Evolutionary conservation across 192 early-diverging fungal species (phyloP).

Genomic region (Backusella sp.): DNA sequence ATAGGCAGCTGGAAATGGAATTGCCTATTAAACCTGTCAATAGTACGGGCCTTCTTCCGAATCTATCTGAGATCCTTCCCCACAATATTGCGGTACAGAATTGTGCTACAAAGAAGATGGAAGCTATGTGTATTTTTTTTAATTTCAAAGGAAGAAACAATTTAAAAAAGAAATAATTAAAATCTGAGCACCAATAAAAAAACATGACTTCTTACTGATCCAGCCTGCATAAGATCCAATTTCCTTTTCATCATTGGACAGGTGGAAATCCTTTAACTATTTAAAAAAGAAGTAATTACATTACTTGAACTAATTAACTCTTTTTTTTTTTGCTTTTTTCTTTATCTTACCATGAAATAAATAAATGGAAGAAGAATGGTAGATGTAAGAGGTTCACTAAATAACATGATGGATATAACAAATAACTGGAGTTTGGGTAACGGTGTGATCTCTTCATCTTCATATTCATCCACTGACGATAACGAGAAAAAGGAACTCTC

Average conservation of each 20-base stretch:
- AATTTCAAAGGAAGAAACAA: not conserved
- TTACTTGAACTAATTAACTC: not conserved
- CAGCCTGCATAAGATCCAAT: conserved; percentile 82
- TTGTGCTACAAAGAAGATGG: conserved; percentile 70
- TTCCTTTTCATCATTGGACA: conserved; percentile 69
- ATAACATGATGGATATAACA: conserved; percentile 50
- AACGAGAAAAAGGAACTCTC: not conserved
- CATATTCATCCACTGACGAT: not conserved
- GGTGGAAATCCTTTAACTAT: conserved; percentile 66
- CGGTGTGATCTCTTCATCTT: conserved; percentile 34
- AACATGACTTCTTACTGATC: conserved; percentile 42
- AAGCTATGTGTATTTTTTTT: conserved; percentile 36
- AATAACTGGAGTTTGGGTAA: conserved; percentile 45
- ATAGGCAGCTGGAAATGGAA: conserved; percentile 61
- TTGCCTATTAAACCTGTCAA: conserved; percentile 80
- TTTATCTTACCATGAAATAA: conserved; percentile 68
- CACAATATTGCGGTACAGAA: conserved; percentile 69
- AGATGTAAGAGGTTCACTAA: conserved; percentile 69
- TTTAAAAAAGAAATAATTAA: conserved; percentile 8
- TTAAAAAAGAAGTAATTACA: not conserved
- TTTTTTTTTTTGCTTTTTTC: not conserved
- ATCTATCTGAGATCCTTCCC: conserved; percentile 74
- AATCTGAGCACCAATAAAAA: not conserved
- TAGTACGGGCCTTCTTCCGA: conserved; percentile 80
- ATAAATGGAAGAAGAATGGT: conserved; percentile 81